Base-by-base conservation (phyloP, 768 basidiomycete genomes). In the Gautieria morchelliformis region DNA sequence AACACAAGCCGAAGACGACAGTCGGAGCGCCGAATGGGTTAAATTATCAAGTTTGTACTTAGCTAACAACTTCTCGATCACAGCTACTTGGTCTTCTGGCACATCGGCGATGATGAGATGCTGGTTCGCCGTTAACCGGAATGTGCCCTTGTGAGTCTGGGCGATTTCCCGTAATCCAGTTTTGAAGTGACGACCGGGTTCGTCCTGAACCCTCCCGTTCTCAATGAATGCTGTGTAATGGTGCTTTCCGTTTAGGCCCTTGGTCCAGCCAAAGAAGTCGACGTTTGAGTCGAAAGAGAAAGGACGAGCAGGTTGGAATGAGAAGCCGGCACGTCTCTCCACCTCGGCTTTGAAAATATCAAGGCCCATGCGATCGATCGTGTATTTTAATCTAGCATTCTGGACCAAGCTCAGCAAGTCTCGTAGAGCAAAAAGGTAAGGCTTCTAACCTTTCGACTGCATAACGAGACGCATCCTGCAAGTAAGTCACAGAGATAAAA, bases 191-290 rank as follows among this genome's bases (percentile, higher is more conserved):
- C 82, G 80, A 20, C 80, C 89, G 12, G 92, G 85, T 69, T 93
- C 92, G 70, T 98, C 93, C 70, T 93, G 85, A n/a, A 99, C 81
- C 20, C 95, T 89, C 19, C 96, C 95, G 65, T 99, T 99, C 75
- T 99, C 96, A 69, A 99, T 88, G 71, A 93, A 98, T 70, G 87
- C 75, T 52, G 87, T 92, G 71, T 93, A 93, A 70, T 98, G 93
- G 66, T 93, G 87, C 62, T 78, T 83, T 59, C 93, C 93, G 64
- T 97, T 85, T 65, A 86, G 77, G 53, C 92, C 93, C 17, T 81
- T 85, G 56, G 81, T 74, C 96, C 96, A 99, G 45, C 96, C 96
- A 63, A 83, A 98, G 67, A 94, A 85, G 70, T 99, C 96, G 63
- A 93, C 73, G 72, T 97, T 98, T 62, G 82, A 78, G 64, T 91